Conservation (phyloP, 2,329 filamentous ascomycete species). For the Neophaeococcomyces mojaviensis region DNA sequence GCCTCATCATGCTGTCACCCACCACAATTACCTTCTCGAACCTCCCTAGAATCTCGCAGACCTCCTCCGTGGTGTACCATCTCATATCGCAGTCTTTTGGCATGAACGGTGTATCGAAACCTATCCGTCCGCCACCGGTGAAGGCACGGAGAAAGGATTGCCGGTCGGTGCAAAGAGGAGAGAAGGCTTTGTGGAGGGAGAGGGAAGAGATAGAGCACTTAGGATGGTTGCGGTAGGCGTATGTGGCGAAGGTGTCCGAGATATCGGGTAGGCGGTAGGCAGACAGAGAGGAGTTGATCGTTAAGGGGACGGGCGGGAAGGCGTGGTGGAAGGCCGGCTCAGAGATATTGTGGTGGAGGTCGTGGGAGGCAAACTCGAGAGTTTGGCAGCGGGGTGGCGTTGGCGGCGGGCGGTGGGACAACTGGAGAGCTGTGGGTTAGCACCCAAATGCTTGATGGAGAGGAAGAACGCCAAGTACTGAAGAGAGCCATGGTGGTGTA, state of each 20-base stretch:
- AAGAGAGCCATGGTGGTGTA: neutral
- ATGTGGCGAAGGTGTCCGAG: conserved; percentile 34
- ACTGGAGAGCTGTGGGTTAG: neutral
- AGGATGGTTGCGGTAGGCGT: conserved; percentile 34
- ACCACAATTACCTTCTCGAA: conserved; percentile 43
- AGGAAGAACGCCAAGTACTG: neutral
- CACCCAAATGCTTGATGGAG: neutral
- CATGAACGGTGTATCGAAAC: conserved; percentile 39
- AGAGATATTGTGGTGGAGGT: no score
- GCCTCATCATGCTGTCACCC: conserved; percentile 44
- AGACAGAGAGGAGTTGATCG: conserved; percentile 15
- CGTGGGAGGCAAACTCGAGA: neutral
- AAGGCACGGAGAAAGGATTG: conserved; percentile 34
- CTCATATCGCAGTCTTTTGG: conserved; percentile 41
- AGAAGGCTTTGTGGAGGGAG: conserved; percentile 34
- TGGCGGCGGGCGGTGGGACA: neutral
- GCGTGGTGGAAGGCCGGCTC: conserved; percentile 4
- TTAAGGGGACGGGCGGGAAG: conserved; percentile 21
- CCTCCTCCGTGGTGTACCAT: conserved; percentile 41
- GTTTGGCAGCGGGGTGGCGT: neutral
- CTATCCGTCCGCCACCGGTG: conserved; percentile 39
- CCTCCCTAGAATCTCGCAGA: conserved; percentile 39
- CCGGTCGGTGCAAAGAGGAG: conserved; percentile 32
- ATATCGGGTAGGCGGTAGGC: conserved; percentile 24
- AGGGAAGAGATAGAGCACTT: conserved; percentile 40